These are phyloP conservation scores for Paracoccidioides lutzii DNA, from an alignment of 2,329 filamentous ascomycete species.

Conservation along the genomic window DNA sequence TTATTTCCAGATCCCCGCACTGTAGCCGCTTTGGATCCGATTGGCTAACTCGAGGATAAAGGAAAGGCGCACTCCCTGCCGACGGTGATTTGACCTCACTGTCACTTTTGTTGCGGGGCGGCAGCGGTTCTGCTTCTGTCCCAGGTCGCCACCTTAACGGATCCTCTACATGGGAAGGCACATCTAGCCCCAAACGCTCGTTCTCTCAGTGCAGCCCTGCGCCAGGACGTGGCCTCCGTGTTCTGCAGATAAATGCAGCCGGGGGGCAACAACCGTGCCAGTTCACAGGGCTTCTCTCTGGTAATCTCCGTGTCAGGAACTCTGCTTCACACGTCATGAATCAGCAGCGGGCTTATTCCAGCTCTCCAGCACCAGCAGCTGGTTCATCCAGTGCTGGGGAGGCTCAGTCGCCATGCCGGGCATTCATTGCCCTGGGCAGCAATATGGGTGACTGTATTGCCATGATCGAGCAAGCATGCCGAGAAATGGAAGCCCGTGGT, in stretches of 20 bases:
- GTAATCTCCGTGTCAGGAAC: not conserved
- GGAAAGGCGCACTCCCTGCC: not conserved
- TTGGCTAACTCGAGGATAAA: not conserved
- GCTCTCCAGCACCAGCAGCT: constrained; percentile 18
- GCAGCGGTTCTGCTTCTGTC: not conserved
- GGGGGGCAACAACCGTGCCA: not conserved
- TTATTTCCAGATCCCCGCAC: not conserved
- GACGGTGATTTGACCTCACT: not conserved
- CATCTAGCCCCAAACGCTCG: not conserved
- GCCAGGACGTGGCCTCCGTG: not conserved
- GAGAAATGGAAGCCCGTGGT: constrained; percentile 57
- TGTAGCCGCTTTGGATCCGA: not conserved
- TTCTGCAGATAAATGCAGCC: not conserved
- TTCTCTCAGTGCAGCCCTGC: not conserved
- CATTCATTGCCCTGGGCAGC: constrained; percentile 81
- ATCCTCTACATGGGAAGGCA: not conserved
- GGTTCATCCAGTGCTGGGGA: not conserved
- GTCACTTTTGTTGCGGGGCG: not conserved
- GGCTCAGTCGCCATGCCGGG: constrained; percentile 21
- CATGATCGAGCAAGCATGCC: constrained; percentile 75
- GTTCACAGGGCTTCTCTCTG: not conserved
- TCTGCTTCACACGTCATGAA: not conserved
- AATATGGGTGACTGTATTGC: constrained; percentile 77
- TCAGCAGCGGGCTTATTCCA: constrained; percentile 4
- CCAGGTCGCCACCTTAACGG: not conserved